phyloP scores from a whole-genome alignment of 306 rosid species.

The Hippophae gyantsensis region DNA sequence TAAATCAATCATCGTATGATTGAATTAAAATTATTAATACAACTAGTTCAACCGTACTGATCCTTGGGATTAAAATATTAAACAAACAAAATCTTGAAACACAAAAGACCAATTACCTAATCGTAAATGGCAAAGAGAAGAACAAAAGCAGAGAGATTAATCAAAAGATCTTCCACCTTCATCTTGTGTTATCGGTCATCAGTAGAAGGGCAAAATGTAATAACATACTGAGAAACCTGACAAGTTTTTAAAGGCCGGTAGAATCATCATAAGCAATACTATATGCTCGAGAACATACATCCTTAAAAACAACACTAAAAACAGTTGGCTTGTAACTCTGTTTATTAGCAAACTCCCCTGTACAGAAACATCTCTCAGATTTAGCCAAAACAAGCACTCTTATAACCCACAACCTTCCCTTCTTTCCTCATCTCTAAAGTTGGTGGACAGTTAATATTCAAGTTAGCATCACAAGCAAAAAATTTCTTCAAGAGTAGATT shows the following conservation, averaged over 20 bases:
- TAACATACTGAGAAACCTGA: constrained; percentile 37
- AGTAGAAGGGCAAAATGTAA: constrained; percentile 57
- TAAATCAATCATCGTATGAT: too few species aligned
- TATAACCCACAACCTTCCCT: constrained; percentile 64
- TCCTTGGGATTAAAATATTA: too few species aligned
- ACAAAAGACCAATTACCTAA: neutral
- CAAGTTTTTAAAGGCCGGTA: constrained; percentile 41
- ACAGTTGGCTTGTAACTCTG: constrained; percentile 41
- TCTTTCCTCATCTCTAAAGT: constrained; percentile 30
- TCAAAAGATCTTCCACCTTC: neutral
- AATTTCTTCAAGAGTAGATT: constrained; percentile 19
- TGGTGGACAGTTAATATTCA: constrained; percentile 50
- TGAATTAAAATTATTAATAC: too few species aligned
- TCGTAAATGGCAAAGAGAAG: neutral
- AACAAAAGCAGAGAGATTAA: neutral
- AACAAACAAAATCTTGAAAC: neutral
- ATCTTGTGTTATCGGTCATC: neutral
- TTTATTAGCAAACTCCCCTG: constrained; percentile 42
- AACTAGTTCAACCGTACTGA: too few species aligned
- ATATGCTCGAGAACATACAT: constrained; percentile 51
- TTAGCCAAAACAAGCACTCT: constrained; percentile 66
- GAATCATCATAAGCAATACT: constrained; percentile 59
- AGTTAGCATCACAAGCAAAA: constrained; percentile 44
- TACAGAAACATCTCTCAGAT: constrained; percentile 30
- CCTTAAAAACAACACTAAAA: constrained; percentile 46